Evolutionary conservation across 2,329 filamentous ascomycete species (phyloP).

Genomic region (Stromatinia cepivora): DNA sequence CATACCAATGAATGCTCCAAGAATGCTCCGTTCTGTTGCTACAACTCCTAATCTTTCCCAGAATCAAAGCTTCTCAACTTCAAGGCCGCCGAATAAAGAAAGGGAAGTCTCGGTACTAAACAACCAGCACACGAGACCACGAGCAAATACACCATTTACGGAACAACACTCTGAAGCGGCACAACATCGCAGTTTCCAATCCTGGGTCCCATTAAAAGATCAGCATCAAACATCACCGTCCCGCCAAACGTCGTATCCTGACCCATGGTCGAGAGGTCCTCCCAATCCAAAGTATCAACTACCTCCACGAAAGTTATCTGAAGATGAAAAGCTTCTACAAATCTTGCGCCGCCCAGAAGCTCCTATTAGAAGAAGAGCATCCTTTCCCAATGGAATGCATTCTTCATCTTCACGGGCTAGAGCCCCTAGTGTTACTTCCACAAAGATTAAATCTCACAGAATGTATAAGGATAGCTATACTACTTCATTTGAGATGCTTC

Average conservation of each 20-base stretch:
- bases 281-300: slow-evolving; percentile 13
- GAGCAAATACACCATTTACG: not conserved
- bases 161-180: slow-evolving; percentile 12
- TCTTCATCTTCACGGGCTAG: not conserved
- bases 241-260: not conserved
- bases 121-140: not conserved
- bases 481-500: not conserved
- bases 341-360: not conserved
- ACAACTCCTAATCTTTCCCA: not conserved
- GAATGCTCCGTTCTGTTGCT: no score
- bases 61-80: not conserved
- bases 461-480: not conserved
- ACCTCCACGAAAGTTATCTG: not conserved
- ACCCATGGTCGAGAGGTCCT: slow-evolving; percentile 14
- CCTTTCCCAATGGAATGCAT: not conserved
- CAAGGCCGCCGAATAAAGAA: not conserved
- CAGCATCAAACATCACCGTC: not conserved
- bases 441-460: not conserved
- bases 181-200: slow-evolving; percentile 8
- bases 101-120: not conserved
- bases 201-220: not conserved
- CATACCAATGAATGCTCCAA: slow-evolving; percentile 9
- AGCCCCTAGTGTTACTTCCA: not conserved
- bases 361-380: not conserved
- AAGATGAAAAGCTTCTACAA: slow-evolving; percentile 10